phyloP scores from a whole-genome alignment of 2,329 filamentous ascomycete genomes.

The Coniochaeta prunicola region DNA sequence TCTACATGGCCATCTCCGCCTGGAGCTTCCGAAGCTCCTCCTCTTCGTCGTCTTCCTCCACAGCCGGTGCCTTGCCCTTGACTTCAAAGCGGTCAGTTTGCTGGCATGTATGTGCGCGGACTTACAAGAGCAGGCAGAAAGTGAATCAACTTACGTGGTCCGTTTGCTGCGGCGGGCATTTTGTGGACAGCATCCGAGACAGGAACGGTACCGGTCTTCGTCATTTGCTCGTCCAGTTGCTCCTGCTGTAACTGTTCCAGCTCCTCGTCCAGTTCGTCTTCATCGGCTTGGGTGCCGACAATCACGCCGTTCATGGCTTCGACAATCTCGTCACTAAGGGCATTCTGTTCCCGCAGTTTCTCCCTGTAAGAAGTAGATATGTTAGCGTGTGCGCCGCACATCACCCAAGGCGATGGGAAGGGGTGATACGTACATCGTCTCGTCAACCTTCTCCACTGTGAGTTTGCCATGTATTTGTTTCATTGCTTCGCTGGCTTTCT shows the following conservation, averaged over 20 bases:
- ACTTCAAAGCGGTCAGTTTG: constrained; percentile 25
- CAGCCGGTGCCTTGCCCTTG: constrained; percentile 41
- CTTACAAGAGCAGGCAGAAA: not conserved
- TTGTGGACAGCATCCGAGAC: constrained; percentile 70
- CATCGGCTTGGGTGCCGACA: constrained; percentile 67
- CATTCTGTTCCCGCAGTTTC: constrained; percentile 82
- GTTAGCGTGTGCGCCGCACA: constrained; percentile 20
- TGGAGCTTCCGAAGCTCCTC: constrained; percentile 88
- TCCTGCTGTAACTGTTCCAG: constrained; percentile 85
- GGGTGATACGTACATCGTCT: constrained; percentile 73
- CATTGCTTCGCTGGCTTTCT: constrained; percentile 86
- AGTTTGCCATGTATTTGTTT: constrained; percentile 85
- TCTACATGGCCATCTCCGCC: constrained; percentile 91
- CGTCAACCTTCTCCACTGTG: constrained; percentile 89
- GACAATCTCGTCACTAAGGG: constrained; percentile 87
- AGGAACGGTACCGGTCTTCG: constrained; percentile 79
- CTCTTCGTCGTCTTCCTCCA: constrained; percentile 89
- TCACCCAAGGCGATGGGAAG: constrained; percentile 1
- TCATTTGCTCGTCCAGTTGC: constrained; percentile 86
- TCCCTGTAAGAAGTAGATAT: constrained; percentile 52
- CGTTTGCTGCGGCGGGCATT: constrained; percentile 67
- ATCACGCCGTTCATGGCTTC: constrained; percentile 70
- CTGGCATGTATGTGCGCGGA: constrained; percentile 6
- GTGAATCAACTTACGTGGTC: constrained; percentile 59
- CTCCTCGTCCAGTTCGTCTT: constrained; percentile 78